Evolutionary conservation across 1,284 basidiomycete genomes (phyloP).

Genomic region (Heliocybe sulcata): DNA sequence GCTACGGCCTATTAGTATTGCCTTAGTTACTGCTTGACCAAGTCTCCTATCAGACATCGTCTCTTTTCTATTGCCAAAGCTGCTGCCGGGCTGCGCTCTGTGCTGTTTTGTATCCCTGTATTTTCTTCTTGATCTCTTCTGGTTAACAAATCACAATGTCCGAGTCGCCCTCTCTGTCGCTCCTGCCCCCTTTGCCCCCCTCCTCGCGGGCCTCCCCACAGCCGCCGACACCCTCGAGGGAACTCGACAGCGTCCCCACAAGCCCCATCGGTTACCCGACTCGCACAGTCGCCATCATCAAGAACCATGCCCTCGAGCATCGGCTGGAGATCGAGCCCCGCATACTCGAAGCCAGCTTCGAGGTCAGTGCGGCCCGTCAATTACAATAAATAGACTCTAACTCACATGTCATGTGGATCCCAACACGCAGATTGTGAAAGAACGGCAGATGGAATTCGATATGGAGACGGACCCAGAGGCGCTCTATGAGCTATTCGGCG

Average conservation of each 20-base stretch:
- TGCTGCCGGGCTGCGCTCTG: neutral
- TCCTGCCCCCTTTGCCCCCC: neutral
- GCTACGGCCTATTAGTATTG: neutral
- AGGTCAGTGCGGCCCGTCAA: conserved; percentile 37
- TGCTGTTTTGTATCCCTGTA: neutral
- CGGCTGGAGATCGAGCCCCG: conserved; percentile 70
- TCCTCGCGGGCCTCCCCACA: neutral
- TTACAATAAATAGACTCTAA: neutral
- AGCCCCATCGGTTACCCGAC: conserved; percentile 26
- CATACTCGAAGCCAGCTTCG: conserved; percentile 70
- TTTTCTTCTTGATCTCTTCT: neutral
- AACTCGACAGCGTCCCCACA: neutral
- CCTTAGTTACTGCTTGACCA: neutral
- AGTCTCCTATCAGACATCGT: neutral
- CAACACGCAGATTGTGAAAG: conserved; percentile 60
- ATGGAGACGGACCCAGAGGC: conserved; percentile 71
- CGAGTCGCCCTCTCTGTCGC: neutral
- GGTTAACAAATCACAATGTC: neutral
- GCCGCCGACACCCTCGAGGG: neutral
- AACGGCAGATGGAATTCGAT: conserved; percentile 79
- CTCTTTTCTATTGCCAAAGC: neutral
- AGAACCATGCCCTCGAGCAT: conserved; percentile 60
- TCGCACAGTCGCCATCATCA: conserved; percentile 74
- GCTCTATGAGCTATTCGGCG: conserved; percentile 68
- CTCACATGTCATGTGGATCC: conserved; percentile 2